Percentiles rank a stretch among this genome's conserved stretches.
Evolutionary conservation across 2,329 filamentous ascomycete genomes (phyloP).

Genomic region (Colletotrichum echinochloae): DNA sequence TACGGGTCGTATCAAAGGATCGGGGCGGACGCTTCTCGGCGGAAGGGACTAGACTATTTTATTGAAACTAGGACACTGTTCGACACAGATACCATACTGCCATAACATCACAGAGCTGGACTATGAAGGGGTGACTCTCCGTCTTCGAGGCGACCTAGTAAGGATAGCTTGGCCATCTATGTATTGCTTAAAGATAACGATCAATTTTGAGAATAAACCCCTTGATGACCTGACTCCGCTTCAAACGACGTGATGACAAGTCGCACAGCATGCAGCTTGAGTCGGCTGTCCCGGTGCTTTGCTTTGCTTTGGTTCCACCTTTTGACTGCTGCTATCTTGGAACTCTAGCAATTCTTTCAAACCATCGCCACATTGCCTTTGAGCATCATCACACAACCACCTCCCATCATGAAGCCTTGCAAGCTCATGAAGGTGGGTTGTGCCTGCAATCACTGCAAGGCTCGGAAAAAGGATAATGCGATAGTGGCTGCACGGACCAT

Average conservation of each 20-base stretch:
- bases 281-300: not conserved
- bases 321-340: not conserved
- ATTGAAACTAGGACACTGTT: slow-evolving; percentile 13
- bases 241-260: not conserved
- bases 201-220: slow-evolving; percentile 27
- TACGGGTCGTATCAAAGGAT: slow-evolving; percentile 10
- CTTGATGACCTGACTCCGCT: not conserved
- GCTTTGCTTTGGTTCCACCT: not conserved
- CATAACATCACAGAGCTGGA: slow-evolving; percentile 6
- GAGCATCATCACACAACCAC: not conserved
- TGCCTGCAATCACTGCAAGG: slow-evolving; percentile 20
- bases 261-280: not conserved
- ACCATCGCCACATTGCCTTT: not conserved
- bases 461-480: slow-evolving; percentile 34
- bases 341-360: not conserved
- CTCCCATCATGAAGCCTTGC: slow-evolving; percentile 14
- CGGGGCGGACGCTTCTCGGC: not conserved
- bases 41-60: slow-evolving; percentile 5
- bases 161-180: slow-evolving; percentile 12
- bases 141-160: not conserved
- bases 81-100: slow-evolving; percentile 9
- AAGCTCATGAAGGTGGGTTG: not conserved
- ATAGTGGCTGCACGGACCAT: slow-evolving; percentile 22
- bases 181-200: slow-evolving; percentile 39
- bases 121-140: slow-evolving; percentile 12